Evolutionary conservation across 768 basidiomycete genomes (phyloP), one percentile per base, ranked within the genome.

Genomic region (Xanthoconium purpureum): DNA sequence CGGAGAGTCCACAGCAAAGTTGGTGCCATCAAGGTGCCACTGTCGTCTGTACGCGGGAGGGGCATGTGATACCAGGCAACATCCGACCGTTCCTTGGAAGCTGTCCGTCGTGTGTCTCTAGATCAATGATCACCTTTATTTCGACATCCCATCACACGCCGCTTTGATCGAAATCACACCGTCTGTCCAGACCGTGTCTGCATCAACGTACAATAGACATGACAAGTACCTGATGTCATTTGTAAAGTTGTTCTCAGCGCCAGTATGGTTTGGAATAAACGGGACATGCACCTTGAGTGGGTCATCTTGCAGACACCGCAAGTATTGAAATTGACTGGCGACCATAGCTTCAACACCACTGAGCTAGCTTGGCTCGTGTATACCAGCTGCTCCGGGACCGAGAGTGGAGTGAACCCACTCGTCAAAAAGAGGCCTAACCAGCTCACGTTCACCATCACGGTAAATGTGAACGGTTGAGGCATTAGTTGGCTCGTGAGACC

Each of bases 91-190:
- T 80, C 1, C 81, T 81, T 3, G 82, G 82, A 5, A 89, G 67
- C 48, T 83, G n/a, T 65, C 11, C 15, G 48, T 52, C n/a, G 45
- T 61, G 48, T 28, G 28, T 37, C 11, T 12, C 46, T 38, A 44
- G 24, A 36, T 6, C 39, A 3, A n/a, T 6, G n/a, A 38, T 14
- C 38, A 18, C 28, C 28, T 17, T 6, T n/a, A 38, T 36, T 12
- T 32, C 28, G 17, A 20, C 38, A 12, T 33, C 17, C 11, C 14
- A 30, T 39, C n/a, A 47, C 57, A 55, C 48, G 53, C 82, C 37
- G 85, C 87, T 62, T 89, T 85, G 30, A 88, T 85, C 1, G 83
- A 82, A 39, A 89, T 74, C 18, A 78, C 81, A 13, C 85, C 84
- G 43, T 81, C 44, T 35, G 40, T 35, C 32, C 42, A 33, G 29